phyloP scores from a whole-genome alignment of 805 yeast species.

The Myxozyma udenii region DNA sequence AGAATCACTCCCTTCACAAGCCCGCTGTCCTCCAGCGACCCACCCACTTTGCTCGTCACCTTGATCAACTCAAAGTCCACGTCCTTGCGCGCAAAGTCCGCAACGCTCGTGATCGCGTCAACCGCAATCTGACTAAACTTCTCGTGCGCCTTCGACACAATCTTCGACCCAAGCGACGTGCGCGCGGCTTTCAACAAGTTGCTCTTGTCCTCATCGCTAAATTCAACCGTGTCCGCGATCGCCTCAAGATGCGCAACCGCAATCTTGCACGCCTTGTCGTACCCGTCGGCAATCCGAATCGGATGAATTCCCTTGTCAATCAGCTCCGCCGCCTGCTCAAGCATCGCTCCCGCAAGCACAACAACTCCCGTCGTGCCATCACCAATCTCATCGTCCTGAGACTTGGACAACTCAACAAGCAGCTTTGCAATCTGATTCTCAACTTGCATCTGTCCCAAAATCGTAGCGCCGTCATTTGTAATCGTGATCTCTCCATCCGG shows the following conservation, averaged over 20 bases:
- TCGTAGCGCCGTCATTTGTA: conserved; percentile 98
- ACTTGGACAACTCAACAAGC: conserved; percentile 82
- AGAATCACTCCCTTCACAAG: conserved; percentile 87
- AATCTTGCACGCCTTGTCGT: conserved; percentile 91
- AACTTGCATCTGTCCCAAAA: conserved; percentile 89
- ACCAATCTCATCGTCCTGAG: conserved; percentile 98
- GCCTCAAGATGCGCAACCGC: conserved; percentile 75
- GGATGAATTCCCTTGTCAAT: conserved; percentile 96
- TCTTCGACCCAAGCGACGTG: conserved; percentile 92
- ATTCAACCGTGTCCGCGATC: conserved; percentile 64
- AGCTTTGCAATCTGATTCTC: conserved; percentile 95
- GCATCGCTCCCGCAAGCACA: conserved; percentile 87
- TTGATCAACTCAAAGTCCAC: conserved; percentile 96
- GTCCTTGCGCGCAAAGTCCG: conserved; percentile 86
- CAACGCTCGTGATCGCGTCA: conserved; percentile 88
- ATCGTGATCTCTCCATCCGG: conserved; percentile 98
- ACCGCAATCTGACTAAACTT: conserved; percentile 96
- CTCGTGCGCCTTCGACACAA: conserved; percentile 90
- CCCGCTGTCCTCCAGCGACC: conserved; percentile 79
- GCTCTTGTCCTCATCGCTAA: conserved; percentile 46
- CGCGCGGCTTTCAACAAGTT: conserved; percentile 83
- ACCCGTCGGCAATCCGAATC: conserved; percentile 93
- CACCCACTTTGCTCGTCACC: conserved; percentile 95
- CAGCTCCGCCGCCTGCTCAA: conserved; percentile 90
- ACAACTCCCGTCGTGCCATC: conserved; percentile 99